phyloP scores from a whole-genome alignment of 441 rosid species.

The Macaranga tanarius region DNA sequence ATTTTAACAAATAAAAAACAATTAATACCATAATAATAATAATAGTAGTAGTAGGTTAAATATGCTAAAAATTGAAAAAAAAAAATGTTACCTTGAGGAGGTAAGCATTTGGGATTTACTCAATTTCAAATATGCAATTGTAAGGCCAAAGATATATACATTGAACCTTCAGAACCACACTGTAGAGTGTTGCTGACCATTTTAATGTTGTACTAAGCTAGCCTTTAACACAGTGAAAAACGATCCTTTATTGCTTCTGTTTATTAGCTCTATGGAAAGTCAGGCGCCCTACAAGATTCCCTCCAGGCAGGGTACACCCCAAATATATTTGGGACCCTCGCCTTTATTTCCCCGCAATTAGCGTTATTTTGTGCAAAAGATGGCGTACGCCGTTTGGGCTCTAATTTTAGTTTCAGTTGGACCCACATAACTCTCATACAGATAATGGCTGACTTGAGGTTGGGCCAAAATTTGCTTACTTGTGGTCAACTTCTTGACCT shows the following conservation, averaged over 20 bases:
- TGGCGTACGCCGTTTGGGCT: neutral
- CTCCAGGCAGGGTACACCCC: neutral
- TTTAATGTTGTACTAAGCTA: too few relatives aligned
- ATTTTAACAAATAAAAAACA: too few relatives aligned
- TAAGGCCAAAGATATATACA: too few relatives aligned
- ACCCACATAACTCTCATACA: neutral
- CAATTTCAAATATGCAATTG: too few relatives aligned
- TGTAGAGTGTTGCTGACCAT: too few relatives aligned
- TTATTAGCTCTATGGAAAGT: neutral
- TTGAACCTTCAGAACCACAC: too few relatives aligned
- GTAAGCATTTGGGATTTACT: too few relatives aligned
- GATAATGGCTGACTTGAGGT: neutral
- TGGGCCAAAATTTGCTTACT: neutral
- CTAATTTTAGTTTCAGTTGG: neutral
- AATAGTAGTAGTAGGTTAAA: too few relatives aligned
- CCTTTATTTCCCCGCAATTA: constrained; percentile 14
- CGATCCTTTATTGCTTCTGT: neutral
- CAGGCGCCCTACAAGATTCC: constrained; percentile 3
- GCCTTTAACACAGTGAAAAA: neutral
- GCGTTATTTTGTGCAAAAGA: constrained; percentile 7
- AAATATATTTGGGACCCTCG: neutral
- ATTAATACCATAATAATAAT: too few relatives aligned
- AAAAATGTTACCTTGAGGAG: too few relatives aligned
- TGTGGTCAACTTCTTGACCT: neutral
- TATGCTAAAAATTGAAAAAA: too few relatives aligned